These are phyloP conservation scores for Ascoidea tarda DNA, from an alignment of 805 yeast genomes.

Conservation along the genomic window DNA sequence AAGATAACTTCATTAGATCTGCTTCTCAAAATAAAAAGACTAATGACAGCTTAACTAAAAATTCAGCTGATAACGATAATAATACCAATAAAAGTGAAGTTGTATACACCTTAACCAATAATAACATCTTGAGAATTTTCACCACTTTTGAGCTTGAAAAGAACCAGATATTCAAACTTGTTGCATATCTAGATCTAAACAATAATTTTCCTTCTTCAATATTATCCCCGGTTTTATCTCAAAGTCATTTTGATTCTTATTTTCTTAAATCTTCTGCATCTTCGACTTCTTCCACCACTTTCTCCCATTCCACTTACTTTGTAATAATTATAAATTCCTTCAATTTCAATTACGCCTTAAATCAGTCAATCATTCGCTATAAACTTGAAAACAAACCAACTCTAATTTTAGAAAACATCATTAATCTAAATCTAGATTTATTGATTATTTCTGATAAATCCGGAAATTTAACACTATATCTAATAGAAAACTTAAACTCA, in stretches of 20 bases:
- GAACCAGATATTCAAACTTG: too few species aligned
- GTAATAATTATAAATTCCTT: conserved; percentile 28
- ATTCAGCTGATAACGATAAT: conserved; percentile 11
- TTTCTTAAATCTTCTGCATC: conserved; percentile 45
- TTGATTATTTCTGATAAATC: conserved; percentile 24
- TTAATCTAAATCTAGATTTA: conserved; percentile 24
- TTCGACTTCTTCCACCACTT: conserved; percentile 3
- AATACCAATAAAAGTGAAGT: conserved; percentile 30
- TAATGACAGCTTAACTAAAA: too few species aligned
- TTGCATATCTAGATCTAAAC: too few species aligned
- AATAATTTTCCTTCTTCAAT: too few species aligned
- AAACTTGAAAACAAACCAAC: conserved; percentile 7
- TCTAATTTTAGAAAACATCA: conserved; percentile 13
- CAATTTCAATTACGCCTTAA: conserved; percentile 18
- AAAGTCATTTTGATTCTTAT: conserved; percentile 19
- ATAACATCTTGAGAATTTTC: conserved; percentile 52
- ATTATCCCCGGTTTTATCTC: too few species aligned
- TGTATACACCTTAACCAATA: conserved; percentile 52
- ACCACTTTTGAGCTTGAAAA: conserved; percentile 46
- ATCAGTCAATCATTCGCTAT: conserved; percentile 2
- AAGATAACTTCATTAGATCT: neutral
- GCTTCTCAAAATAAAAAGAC: neutral
- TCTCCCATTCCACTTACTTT: conserved; percentile 10
- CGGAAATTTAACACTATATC: conserved; percentile 29
- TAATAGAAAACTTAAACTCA: conserved; percentile 34